Percentiles rank a stretch among this genome's conserved stretches.
phyloP scores from a whole-genome alignment of 73 alveolate species.

The Effrenium voratum region DNA sequence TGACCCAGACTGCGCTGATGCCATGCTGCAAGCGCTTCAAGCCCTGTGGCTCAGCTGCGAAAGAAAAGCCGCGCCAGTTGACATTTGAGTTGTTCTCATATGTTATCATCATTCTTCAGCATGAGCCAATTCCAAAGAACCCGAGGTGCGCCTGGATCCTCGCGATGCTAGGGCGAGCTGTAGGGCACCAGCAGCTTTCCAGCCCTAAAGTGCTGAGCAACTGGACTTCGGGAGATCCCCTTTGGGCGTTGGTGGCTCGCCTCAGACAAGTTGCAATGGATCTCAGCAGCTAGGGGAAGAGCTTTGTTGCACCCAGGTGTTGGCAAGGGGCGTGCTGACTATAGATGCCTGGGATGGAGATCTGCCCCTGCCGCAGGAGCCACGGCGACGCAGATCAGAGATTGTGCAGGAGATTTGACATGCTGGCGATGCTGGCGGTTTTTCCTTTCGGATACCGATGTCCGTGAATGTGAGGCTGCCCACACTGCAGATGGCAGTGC shows the following conservation, averaged over 20 bases:
- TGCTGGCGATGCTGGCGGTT: background rate
- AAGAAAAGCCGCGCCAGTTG: too few relatives aligned
- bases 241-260: conserved; percentile 61
- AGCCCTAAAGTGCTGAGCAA: conserved; percentile 17
- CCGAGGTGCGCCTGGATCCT: conserved; percentile 72
- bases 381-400: background rate
- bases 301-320: background rate
- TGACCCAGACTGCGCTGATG: background rate
- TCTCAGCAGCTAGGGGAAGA: background rate
- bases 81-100: background rate
- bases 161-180: conserved; percentile 53
- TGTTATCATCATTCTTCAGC: background rate
- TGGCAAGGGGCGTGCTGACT: conserved; percentile 54
- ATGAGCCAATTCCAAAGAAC: background rate
- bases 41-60: conserved; percentile 9
- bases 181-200: conserved; percentile 12
- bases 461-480: background rate
- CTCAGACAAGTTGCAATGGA: background rate
- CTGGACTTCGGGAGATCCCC: conserved; percentile 40
- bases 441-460: too few relatives aligned
- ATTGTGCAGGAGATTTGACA: background rate
- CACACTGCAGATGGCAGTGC: conserved; percentile 1
- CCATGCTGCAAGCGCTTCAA: conserved; percentile 55
- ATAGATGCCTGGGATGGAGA: background rate
- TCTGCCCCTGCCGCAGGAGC: conserved; percentile 36